These are phyloP conservation scores for Xerocomus potaroensis DNA, from an alignment of 768 basidiomycete genomes.

Conservation along the genomic window DNA sequence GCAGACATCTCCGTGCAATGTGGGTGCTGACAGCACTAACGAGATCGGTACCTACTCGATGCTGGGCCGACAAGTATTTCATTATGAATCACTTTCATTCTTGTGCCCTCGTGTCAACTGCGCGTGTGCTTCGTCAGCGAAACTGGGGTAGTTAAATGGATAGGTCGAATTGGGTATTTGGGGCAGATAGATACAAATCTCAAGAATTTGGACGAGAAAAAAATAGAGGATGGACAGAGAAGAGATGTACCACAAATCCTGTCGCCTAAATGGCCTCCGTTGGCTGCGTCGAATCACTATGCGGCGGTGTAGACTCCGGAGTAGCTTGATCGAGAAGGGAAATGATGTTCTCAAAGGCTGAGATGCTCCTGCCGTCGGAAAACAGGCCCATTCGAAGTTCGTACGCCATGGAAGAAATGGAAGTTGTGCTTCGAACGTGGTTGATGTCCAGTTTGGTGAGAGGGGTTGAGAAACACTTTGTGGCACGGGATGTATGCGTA, in stretches of 20 bases:
- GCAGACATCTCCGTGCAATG: background rate
- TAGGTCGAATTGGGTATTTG: background rate
- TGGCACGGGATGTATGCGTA: background rate
- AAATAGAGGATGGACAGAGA: background rate
- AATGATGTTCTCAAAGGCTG: conserved; percentile 24
- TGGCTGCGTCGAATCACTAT: background rate
- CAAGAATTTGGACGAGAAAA: too few species aligned
- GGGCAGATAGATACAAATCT: background rate
- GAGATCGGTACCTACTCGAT: background rate
- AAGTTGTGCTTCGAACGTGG: conserved; percentile 15
- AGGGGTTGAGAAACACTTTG: conserved; percentile 19
- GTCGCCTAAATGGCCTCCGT: conserved; percentile 7
- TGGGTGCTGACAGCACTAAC: background rate
- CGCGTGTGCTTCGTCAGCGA: background rate
- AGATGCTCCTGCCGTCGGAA: conserved; percentile 21
- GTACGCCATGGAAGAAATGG: conserved; percentile 27
- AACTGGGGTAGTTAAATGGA: background rate
- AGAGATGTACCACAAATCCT: background rate
- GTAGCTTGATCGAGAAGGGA: conserved; percentile 27
- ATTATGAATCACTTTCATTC: background rate
- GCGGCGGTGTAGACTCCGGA: conserved; percentile 6
- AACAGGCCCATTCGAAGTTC: conserved; percentile 23
- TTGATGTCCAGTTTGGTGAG: conserved; percentile 6
- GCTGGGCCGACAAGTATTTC: background rate
- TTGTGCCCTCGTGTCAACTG: background rate